phyloP scores from a whole-genome alignment of 164 flowering plant genomes.

The Tetracentron sinense region DNA sequence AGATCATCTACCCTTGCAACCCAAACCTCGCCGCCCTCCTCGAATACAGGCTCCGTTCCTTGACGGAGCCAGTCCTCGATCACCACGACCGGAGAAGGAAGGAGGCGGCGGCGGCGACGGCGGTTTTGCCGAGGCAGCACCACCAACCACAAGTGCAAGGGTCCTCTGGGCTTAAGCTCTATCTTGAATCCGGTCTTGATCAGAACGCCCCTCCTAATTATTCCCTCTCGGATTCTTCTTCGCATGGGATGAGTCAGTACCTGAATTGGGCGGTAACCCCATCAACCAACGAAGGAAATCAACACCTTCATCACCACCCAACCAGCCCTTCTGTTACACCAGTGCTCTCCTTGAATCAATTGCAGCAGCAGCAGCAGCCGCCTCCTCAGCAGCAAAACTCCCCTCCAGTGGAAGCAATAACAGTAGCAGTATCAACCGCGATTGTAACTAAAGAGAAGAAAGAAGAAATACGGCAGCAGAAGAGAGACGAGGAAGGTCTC shows the following conservation, averaged over 20 bases:
- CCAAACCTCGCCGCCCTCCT: constrained; percentile 72
- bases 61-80: constrained; percentile 33
- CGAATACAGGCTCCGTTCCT: constrained; percentile 71
- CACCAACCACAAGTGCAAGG: constrained; percentile 19
- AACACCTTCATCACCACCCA: constrained; percentile 11
- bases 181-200: constrained; percentile 19
- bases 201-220: constrained; percentile 8
- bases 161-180: constrained; percentile 32
- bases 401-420: constrained; percentile 1
- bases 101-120: constrained; percentile 19
- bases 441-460: constrained; percentile 34
- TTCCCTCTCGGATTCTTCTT: constrained; percentile 17
- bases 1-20: constrained; percentile 86
- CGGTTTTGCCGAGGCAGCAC: constrained; percentile 13
- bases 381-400: not conserved
- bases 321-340: constrained; percentile 10
- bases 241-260: constrained; percentile 18
- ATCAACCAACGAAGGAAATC: constrained; percentile 12
- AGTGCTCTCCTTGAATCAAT: constrained; percentile 21
- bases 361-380: constrained; percentile 11
- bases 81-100: constrained; percentile 25
- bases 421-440: constrained; percentile 10
- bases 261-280: constrained; percentile 27
- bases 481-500: constrained; percentile 84
- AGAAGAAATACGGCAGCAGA: constrained; percentile 54